These are phyloP conservation scores for Paecilomyces fulvus DNA, from an alignment of 2,329 filamentous ascomycete species.

Conservation along the genomic window DNA sequence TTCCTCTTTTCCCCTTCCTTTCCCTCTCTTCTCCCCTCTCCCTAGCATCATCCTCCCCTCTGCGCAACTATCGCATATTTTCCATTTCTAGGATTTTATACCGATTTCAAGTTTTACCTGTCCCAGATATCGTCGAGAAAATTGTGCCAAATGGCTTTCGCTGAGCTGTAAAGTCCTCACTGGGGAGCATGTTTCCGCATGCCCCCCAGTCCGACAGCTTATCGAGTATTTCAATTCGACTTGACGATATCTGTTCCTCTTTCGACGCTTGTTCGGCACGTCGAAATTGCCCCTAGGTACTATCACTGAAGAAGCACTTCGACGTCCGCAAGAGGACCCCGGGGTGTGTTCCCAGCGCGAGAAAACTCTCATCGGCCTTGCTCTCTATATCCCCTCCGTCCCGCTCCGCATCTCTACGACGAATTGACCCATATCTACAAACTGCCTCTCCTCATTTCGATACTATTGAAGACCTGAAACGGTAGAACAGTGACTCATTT, in stretches of 20 bases:
- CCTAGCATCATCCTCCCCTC: slow-evolving; percentile 9
- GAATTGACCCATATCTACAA: neutral
- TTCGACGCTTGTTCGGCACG: slow-evolving; percentile 38
- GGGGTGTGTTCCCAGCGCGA: slow-evolving; percentile 26
- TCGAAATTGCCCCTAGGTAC: slow-evolving; percentile 54
- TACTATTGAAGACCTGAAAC: neutral
- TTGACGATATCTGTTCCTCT: slow-evolving; percentile 48
- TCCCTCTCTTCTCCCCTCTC: slow-evolving; percentile 6
- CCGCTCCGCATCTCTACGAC: slow-evolving; percentile 7
- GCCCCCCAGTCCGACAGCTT: slow-evolving; percentile 81
- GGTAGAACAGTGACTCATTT: neutral
- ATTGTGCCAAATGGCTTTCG: slow-evolving; percentile 68
- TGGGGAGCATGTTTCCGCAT: slow-evolving; percentile 56
- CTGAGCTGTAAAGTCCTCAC: slow-evolving; percentile 86
- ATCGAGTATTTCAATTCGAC: slow-evolving; percentile 56
- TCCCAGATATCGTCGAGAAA: slow-evolving; percentile 62
- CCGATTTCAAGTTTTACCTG: slow-evolving; percentile 8
- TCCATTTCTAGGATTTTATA: slow-evolving; percentile 14
- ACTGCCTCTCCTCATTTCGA: neutral
- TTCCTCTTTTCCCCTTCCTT: slow-evolving; percentile 6
- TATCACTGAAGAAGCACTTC: slow-evolving; percentile 31
- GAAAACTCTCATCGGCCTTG: slow-evolving; percentile 5
- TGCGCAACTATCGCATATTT: slow-evolving; percentile 11
- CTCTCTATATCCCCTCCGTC: slow-evolving; percentile 9
- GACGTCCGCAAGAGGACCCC: slow-evolving; percentile 23